phyloP scores from a whole-genome alignment of 2,329 filamentous ascomycete genomes.

The Tolypocladium inflatum region DNA sequence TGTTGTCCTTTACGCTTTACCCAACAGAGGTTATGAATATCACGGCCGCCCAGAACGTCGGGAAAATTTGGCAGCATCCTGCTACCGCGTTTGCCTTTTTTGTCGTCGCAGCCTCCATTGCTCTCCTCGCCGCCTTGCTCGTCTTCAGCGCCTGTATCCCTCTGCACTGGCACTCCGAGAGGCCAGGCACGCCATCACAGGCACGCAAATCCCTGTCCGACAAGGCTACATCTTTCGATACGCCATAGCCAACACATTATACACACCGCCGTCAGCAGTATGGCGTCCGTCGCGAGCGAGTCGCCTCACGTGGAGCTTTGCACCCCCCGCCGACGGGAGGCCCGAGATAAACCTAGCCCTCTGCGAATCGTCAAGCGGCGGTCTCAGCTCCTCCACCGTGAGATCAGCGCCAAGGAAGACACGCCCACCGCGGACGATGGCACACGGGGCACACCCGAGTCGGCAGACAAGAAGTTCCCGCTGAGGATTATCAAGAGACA shows the following conservation, averaged over 20 bases:
- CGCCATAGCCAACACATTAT: neutral
- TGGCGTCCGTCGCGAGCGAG: slow-evolving; percentile 22
- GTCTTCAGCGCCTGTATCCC: slow-evolving; percentile 1
- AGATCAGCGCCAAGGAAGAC: neutral
- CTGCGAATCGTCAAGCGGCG: slow-evolving; percentile 38
- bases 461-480: neutral
- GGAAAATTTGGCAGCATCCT: slow-evolving; percentile 4
- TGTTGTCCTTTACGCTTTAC: neutral
- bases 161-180: neutral
- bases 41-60: neutral
- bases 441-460: neutral
- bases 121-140: slow-evolving; percentile 1
- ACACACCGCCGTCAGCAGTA: slow-evolving; percentile 9
- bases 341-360: slow-evolving; percentile 29
- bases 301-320: slow-evolving; percentile 21
- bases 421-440: neutral
- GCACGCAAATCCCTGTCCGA: neutral
- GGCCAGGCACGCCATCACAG: neutral
- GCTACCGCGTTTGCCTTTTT: slow-evolving; percentile 1
- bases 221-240: neutral
- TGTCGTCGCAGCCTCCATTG: slow-evolving; percentile 1
- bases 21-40: neutral
- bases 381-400: neutral
- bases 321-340: slow-evolving; percentile 12
- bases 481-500: slow-evolving; percentile 7